phyloP scores from a whole-genome alignment of 1,284 basidiomycete species.

The Sanghuangporus weigelae region DNA sequence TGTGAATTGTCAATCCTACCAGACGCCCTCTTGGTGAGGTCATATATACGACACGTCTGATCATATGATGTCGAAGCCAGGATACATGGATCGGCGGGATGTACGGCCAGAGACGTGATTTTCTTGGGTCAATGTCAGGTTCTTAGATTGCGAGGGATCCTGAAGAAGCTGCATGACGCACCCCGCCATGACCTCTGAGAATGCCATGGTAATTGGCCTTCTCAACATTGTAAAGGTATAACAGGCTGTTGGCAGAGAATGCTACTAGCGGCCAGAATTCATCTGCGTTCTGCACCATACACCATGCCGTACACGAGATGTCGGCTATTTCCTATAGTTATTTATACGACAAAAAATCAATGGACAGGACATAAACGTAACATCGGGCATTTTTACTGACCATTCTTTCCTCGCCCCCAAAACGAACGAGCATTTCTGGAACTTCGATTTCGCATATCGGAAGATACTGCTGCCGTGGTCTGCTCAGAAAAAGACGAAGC shows the following conservation, averaged over 20 bases:
- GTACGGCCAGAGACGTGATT: slow-evolving; percentile 15
- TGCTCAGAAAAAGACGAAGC: slow-evolving; percentile 10
- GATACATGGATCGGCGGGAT: slow-evolving; percentile 9
- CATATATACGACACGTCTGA: slow-evolving; percentile 17
- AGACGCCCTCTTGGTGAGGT: slow-evolving; percentile 5
- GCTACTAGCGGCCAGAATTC: slow-evolving; percentile 11
- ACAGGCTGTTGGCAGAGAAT: slow-evolving; percentile 10
- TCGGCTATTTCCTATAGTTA: slow-evolving; percentile 1
- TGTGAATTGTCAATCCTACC: slow-evolving; percentile 2
- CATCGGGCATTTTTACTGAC: neutral
- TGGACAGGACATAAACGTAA: neutral
- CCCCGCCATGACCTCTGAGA: slow-evolving; percentile 16
- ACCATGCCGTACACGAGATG: slow-evolving; percentile 13
- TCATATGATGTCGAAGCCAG: slow-evolving; percentile 15
- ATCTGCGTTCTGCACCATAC: slow-evolving; percentile 12
- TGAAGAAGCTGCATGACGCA: neutral
- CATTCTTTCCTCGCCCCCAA: neutral
- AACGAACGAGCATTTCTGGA: neutral
- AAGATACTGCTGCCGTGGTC: slow-evolving; percentile 10
- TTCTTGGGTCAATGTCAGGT: neutral
- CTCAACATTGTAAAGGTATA: slow-evolving; percentile 17
- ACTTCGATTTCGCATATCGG: slow-evolving; percentile 13
- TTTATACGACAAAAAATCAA: neutral
- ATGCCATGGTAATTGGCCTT: slow-evolving; percentile 16
- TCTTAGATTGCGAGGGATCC: neutral